A percentile compares a stretch with the other conserved stretches of the same genome.
Evolutionary conservation across 306 rosid species (phyloP).

Genomic region (Quercus variabilis): DNA sequence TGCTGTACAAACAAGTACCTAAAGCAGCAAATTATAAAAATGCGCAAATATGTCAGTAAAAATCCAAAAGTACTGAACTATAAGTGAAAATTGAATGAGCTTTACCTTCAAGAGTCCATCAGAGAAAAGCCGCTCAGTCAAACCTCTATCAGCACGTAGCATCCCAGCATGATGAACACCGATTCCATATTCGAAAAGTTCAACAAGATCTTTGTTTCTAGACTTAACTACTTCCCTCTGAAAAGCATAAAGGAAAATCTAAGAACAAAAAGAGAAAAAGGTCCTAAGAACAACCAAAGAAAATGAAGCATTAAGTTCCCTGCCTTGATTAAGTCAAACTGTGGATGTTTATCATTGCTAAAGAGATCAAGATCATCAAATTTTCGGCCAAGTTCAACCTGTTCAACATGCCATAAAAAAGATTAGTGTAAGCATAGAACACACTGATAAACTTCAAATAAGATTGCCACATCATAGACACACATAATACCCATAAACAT

Average conservation of each 20-base stretch:
- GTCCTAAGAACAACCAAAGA: slow-evolving; percentile 11
- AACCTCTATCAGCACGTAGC: slow-evolving; percentile 92
- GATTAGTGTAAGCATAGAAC: slow-evolving; percentile 15
- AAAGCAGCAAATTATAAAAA: slow-evolving; percentile 22
- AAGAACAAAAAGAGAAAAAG: slow-evolving; percentile 18
- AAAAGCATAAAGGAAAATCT: slow-evolving; percentile 30
- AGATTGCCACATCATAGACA: not conserved
- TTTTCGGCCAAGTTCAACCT: slow-evolving; percentile 84
- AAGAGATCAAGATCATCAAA: slow-evolving; percentile 68
- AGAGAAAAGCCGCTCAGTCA: slow-evolving; percentile 92
- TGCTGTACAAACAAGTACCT: slow-evolving; percentile 99
- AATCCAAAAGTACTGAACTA: slow-evolving; percentile 8
- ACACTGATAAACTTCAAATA: not conserved
- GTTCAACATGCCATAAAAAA: slow-evolving; percentile 28
- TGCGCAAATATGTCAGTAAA: slow-evolving; percentile 5
- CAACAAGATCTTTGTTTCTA: slow-evolving; percentile 89
- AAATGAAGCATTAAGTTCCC: slow-evolving; percentile 18
- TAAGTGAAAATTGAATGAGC: slow-evolving; percentile 14
- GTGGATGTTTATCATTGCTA: slow-evolving; percentile 66
- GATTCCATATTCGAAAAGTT: slow-evolving; percentile 77
- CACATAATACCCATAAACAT: not conserved
- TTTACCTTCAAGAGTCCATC: slow-evolving; percentile 86
- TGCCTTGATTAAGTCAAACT: slow-evolving; percentile 66
- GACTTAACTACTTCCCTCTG: slow-evolving; percentile 90
- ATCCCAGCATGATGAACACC: slow-evolving; percentile 99